phyloP scores from a whole-genome alignment of 148 eudicot species.

The Chenopodium formosanum region DNA sequence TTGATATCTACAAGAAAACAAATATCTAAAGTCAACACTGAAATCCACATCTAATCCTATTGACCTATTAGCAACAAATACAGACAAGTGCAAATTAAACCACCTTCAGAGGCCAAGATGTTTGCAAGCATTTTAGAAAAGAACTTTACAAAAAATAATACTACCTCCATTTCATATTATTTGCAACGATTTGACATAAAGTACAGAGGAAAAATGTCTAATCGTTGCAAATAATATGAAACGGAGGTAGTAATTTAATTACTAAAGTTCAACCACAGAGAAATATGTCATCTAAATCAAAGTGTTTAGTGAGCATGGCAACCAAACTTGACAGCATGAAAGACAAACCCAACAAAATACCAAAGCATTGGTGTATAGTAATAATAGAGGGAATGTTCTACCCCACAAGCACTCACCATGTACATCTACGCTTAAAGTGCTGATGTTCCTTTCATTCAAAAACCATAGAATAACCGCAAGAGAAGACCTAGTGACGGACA shows the following conservation, averaged over 20 bases:
- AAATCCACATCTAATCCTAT: constrained; percentile 2
- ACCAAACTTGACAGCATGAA: background rate
- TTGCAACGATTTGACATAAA: too few species aligned
- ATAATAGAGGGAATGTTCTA: background rate
- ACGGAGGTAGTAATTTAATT: background rate
- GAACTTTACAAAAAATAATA: background rate
- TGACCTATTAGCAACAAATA: background rate
- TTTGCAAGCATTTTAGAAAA: background rate
- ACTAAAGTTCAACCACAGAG: background rate
- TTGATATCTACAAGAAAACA: constrained; percentile 56
- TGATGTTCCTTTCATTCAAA: background rate
- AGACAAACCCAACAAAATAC: background rate
- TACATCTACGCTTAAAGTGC: background rate
- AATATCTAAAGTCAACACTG: constrained; percentile 22
- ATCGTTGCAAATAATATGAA: too few species aligned
- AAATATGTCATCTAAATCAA: background rate
- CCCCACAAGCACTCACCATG: background rate
- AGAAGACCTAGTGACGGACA: background rate
- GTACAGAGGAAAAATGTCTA: too few species aligned
- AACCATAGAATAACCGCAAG: background rate
- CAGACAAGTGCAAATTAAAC: background rate
- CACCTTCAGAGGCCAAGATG: background rate
- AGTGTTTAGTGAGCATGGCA: background rate
- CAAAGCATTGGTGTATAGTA: background rate
- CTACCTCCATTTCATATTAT: too few species aligned